Evolutionary conservation across 2,329 filamentous ascomycete species (phyloP).

Genomic region (Colletotrichum lentis): DNA sequence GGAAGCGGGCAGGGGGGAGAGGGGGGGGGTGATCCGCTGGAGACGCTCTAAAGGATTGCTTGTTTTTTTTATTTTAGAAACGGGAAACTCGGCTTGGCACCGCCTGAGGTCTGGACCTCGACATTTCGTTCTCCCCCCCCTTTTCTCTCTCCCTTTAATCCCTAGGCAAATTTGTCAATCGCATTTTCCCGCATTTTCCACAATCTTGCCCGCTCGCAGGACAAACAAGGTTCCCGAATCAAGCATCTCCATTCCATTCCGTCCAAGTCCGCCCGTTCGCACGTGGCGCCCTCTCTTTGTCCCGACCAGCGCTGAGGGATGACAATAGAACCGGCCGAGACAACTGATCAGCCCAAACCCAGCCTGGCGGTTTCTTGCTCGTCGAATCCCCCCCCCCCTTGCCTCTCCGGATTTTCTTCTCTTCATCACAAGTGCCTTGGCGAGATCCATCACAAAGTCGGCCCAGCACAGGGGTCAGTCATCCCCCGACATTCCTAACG

Average conservation of each 20-base stretch:
- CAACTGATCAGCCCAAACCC: slow-evolving; percentile 13
- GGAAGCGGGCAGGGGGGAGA: slow-evolving; percentile 15
- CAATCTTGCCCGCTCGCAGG: background rate
- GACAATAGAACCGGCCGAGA: slow-evolving; percentile 17
- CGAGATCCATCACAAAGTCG: slow-evolving; percentile 7
- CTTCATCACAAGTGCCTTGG: slow-evolving; percentile 19
- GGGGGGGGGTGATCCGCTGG: background rate
- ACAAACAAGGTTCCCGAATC: background rate
- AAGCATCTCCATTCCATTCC: background rate
- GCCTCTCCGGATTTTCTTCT: background rate
- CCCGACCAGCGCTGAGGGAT: background rate
- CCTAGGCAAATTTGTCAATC: background rate
- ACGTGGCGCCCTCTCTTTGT: slow-evolving; percentile 15
- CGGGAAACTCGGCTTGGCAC: background rate
- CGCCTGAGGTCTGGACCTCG: background rate
- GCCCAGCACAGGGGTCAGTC: slow-evolving; percentile 16
- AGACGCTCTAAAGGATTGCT: slow-evolving; percentile 20
- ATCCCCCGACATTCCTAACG: background rate
- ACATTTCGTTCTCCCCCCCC: slow-evolving; percentile 1
- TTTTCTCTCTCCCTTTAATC: background rate
- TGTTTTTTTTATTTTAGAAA: slow-evolving; percentile 11
- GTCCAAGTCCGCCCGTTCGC: slow-evolving; percentile 6
- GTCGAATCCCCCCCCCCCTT: background rate
- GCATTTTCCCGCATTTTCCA: too few species aligned
- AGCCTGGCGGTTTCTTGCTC: background rate